phyloP scores from a whole-genome alignment of 768 basidiomycete genomes.

The Xerocomus brunneocitrinus region DNA sequence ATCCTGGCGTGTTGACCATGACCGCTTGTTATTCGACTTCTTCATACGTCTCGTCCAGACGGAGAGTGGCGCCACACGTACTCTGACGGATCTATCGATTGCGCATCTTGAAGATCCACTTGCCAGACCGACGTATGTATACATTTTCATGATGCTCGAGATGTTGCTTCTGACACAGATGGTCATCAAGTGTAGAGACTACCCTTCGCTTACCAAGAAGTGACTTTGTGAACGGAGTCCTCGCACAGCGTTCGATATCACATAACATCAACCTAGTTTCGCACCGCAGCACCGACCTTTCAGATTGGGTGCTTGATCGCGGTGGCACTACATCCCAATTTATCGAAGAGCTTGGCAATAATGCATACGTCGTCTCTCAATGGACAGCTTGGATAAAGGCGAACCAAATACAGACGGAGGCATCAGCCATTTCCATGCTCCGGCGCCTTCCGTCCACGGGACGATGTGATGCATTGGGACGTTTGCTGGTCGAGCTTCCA shows the following conservation, averaged over 20 bases:
- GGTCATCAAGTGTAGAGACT: not conserved
- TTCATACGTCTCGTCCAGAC: slow-evolving; percentile 1
- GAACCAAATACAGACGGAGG: not conserved
- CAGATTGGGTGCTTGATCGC: not conserved
- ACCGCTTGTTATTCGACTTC: slow-evolving; percentile 9
- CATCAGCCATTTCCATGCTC: not conserved
- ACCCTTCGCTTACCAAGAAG: not conserved
- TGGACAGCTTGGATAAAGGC: not conserved
- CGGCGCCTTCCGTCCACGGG: not conserved
- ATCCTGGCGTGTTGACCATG: slow-evolving; percentile 8
- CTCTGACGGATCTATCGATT: not conserved
- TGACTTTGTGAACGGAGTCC: not conserved
- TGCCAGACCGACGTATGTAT: not conserved
- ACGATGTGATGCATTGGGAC: not conserved
- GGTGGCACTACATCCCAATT: not conserved
- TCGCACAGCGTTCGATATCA: not conserved
- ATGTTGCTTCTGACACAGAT: not conserved
- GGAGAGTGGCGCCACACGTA: not conserved
- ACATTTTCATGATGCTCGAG: not conserved
- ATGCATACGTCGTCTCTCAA: not conserved
- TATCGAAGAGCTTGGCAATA: not conserved
- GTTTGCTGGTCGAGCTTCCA: not conserved
- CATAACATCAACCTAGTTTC: too few species aligned
- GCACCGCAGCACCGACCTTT: not conserved
- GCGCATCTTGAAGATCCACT: not conserved